Evolutionary conservation across 2,329 filamentous ascomycete species (phyloP).

Genomic region (Penicillium expansum): DNA sequence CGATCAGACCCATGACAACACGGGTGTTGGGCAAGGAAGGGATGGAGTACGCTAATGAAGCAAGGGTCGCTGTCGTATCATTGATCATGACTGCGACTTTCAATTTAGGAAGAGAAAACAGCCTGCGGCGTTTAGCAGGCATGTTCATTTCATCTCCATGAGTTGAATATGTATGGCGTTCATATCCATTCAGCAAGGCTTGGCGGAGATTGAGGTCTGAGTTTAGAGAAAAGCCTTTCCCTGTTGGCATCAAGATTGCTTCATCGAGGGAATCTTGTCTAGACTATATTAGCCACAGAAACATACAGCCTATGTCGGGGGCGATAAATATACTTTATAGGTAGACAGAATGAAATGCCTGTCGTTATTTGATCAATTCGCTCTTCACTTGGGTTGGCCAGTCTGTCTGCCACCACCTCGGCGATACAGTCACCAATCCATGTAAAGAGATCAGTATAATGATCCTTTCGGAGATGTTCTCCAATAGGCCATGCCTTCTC

Average conservation of each 20-base stretch:
- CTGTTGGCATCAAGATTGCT: constrained; percentile 52
- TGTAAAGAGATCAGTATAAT: constrained; percentile 66
- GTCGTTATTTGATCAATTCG: constrained; percentile 35
- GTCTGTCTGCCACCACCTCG: constrained; percentile 60
- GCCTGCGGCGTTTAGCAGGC: constrained; percentile 29
- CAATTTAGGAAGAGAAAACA: constrained; percentile 57
- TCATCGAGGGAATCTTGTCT: constrained; percentile 50
- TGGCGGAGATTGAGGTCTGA: constrained; percentile 36
- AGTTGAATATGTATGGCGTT: constrained; percentile 42
- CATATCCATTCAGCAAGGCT: constrained; percentile 36
- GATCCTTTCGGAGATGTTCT: constrained; percentile 68
- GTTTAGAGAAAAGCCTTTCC: constrained; percentile 50
- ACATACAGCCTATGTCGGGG: not conserved
- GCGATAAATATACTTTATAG: constrained; percentile 36
- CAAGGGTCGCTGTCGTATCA: constrained; percentile 72
- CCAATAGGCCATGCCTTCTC: constrained; percentile 73
- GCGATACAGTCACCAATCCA: constrained; percentile 76
- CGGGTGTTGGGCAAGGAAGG: constrained; percentile 57
- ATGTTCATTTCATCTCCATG: constrained; percentile 24
- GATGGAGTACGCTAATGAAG: constrained; percentile 71
- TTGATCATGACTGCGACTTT: constrained; percentile 71
- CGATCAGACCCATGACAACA: constrained; percentile 72
- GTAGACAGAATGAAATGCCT: constrained; percentile 46
- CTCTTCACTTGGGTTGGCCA: constrained; percentile 31
- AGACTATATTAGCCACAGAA: constrained; percentile 5